Base-by-base conservation (phyloP, 2,329 filamentous ascomycete species). In the Elsinoe arachidis region DNA sequence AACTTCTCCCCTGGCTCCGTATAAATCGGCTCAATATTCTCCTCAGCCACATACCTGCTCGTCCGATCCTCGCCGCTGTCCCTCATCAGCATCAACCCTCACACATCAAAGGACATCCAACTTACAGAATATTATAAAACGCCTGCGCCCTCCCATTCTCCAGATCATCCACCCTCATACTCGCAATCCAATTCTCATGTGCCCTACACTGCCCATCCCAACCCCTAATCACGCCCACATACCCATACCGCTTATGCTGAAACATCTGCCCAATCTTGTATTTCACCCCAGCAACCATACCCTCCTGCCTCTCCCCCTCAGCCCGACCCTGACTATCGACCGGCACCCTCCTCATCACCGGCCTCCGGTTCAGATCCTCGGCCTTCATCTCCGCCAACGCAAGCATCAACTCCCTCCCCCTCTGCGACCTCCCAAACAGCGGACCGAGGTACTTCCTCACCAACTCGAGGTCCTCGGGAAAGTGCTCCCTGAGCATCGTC, bases 91-190 rank as follows among this genome's bases (percentile, higher is more conserved):
- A 56, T 19, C 33, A n/a, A n/a, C 14, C 23, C 17, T 35, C 33
- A 23, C 44, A 35, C 5, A 9, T 9, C 4, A 30, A 7, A 23
- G 23, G 21, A 5, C 7, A 17, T 14, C 41, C 15, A 30, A 83
- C 90, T 78, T 74, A 96, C 89, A 96, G 76, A 65, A 88, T 88
- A 64, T 90, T 87, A 69, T 96, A 96, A 65, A 90, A 96, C 34
- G 84, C 84, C 71, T 89, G 85, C 60, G 81, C 72, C 46, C 80
- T 74, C 1, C 83, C 85, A 55, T 76, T 73, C n/a, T 76, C 73
- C 57, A 85, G 70, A 21, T 71, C 73, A 69, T 86, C 83, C 9
- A 88, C 81, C 47, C 76, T 74, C 78, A 84, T 85, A 62, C 78
- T 77, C 67, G 76, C 74, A 66, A 82, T 85, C 85, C 79, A 87